Conservation (phyloP, 352 stramenopile species). For the Globisporangium polare region DNA sequence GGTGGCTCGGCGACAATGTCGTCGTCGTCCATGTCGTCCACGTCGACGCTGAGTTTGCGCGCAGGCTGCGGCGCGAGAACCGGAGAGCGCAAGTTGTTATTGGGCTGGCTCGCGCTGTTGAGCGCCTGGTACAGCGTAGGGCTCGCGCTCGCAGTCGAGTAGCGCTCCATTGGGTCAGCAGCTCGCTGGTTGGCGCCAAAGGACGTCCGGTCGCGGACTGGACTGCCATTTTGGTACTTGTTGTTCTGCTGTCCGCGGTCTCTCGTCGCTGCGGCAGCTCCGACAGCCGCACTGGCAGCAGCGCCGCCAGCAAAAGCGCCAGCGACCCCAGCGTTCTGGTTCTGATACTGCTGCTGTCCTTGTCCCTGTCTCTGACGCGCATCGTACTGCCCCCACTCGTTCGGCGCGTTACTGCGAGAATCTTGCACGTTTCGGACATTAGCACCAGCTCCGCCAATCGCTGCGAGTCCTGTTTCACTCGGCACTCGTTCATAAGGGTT, state of each 20-base stretch:
- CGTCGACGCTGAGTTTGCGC: slow-evolving; percentile 32
- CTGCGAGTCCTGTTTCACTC: neutral
- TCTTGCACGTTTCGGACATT: neutral
- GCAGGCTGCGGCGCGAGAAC: neutral
- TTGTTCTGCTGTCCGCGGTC: slow-evolving; percentile 8
- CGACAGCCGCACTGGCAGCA: neutral
- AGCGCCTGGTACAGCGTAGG: slow-evolving; percentile 7
- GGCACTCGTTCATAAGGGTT: slow-evolving; percentile 4
- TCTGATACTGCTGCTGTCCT: slow-evolving; percentile 2
- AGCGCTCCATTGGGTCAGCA: neutral
- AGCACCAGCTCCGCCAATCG: neutral
- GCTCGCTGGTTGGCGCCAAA: neutral
- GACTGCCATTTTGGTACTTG: slow-evolving; percentile 6
- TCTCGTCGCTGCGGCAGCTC: slow-evolving; percentile 5
- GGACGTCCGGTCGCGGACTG: slow-evolving; percentile 1
- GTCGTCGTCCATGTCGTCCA: slow-evolving; percentile 31
- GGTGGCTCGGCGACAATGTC: slow-evolving; percentile 22
- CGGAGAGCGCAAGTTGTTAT: slow-evolving; percentile 5
- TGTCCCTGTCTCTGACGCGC: slow-evolving; percentile 10
- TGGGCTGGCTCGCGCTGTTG: slow-evolving; percentile 2
- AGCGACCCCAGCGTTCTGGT: slow-evolving; percentile 1
- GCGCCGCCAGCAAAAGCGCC: slow-evolving; percentile 12
- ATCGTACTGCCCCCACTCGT: slow-evolving; percentile 10
- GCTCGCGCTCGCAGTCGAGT: slow-evolving; percentile 5
- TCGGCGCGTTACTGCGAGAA: neutral